These are phyloP conservation scores for Plasmodium inui DNA, from an alignment of 169 alveolate genomes.

Conservation along the genomic window DNA sequence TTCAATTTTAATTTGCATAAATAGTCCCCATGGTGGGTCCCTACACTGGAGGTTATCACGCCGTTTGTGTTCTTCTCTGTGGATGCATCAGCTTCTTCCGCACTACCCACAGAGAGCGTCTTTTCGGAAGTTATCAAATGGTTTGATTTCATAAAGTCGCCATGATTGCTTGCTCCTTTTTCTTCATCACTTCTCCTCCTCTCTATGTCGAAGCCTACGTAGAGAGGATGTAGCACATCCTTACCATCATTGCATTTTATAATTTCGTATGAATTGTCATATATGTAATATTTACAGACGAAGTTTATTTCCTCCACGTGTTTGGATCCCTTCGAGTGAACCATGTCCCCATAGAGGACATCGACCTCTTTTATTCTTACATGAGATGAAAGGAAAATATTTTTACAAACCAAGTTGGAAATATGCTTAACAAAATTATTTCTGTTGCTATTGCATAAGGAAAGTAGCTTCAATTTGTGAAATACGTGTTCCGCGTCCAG, in stretches of 20 bases:
- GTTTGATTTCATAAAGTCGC: constrained; percentile 9
- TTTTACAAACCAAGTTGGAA: constrained; percentile 34
- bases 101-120: neutral
- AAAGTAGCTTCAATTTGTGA: constrained; percentile 6
- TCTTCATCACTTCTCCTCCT: constrained; percentile 7
- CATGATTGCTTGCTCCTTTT: neutral
- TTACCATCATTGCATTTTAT: constrained; percentile 11
- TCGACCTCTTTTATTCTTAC: constrained; percentile 25
- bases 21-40: neutral
- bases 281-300: constrained; percentile 29
- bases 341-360: constrained; percentile 18
- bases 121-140: neutral
- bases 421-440: neutral
- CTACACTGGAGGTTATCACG: neutral
- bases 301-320: constrained; percentile 19
- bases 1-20: constrained; percentile 15
- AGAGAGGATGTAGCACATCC: neutral
- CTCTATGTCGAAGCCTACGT: constrained; percentile 32
- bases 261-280: constrained; percentile 49
- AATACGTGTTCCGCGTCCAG: constrained; percentile 8
- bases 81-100: neutral
- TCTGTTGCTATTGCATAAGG: constrained; percentile 14
- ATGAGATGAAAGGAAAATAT: neutral
- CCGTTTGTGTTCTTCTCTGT: neutral
- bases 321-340: constrained; percentile 23